Base-by-base conservation (phyloP, 2,329 filamentous ascomycete species). In the Elsinoe necatrix region DNA sequence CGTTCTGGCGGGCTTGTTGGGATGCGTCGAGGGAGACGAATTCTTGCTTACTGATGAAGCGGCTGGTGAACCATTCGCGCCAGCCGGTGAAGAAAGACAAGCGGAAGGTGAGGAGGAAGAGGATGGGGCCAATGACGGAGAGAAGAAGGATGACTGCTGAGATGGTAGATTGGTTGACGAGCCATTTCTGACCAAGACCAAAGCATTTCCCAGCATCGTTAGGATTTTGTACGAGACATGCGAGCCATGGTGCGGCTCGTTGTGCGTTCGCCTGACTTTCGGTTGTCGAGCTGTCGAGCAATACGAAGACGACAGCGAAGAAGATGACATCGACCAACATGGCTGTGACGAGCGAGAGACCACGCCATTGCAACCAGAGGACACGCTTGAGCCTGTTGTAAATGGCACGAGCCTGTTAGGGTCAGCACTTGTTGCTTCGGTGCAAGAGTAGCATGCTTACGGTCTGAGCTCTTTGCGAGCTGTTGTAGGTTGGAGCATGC, bases 251-350 rank as follows among this genome's bases (percentile, higher is more conserved):
- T 34, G 72, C 60, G 1, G 85, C 81, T 23, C 81, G 78, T 6
- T 70, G 59, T 55, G 85, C 66, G 34, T 82, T 77, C 37, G 80
- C 77, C 18, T 80, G 71, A 2, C 80, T 79, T 54, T 73, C 64
- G 7, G 81, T 73, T 11, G 87, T 79, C 20, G 86, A 80, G 63
- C 85, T 85, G 71, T 95, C 87, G 66, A 95, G 81, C 68, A 89
- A 88, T 50, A 97, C 85, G 68, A 97, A 97, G 56, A 95, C 80
- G 45, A 95, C 77, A 1, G 91, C 85, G 72, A 97, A 96, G 77
- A 95, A 95, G 65, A 96, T 84, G 60, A 97, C 89, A 68, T 97
- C 91, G 59, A 83, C 81, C 58, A 96, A 81, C 63, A 97, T 95
- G 68, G 96, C 86, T 54, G 95, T 76, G 12, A 96, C 90, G 59